Evolutionary conservation across 257 asterid genomes (phyloP).

Genomic region (Ocimum tenuiflorum): DNA sequence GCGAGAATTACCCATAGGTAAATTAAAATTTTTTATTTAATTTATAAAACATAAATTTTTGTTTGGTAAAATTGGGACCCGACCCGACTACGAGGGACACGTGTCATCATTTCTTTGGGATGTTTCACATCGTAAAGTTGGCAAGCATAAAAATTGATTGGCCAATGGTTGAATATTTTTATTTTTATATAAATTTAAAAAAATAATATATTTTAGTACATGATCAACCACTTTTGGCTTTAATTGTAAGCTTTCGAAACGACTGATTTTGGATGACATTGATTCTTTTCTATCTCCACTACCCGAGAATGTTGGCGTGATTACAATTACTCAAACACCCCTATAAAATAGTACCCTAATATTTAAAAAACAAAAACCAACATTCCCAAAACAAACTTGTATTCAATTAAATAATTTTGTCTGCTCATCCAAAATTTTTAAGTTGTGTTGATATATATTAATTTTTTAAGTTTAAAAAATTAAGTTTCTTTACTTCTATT

Average conservation of each 20-base stretch:
- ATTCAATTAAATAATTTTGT: neutral
- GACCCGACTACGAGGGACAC: neutral
- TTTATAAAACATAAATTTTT: too few species aligned
- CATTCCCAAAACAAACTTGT: neutral
- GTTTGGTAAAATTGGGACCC: neutral
- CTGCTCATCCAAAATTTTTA: neutral
- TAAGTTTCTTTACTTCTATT: too few species aligned
- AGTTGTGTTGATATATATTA: too few species aligned
- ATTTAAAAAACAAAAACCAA: too few species aligned
- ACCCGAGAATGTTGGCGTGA: slow-evolving; percentile 19
- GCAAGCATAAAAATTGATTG: neutral
- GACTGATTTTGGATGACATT: slow-evolving; percentile 21
- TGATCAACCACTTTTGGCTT: slow-evolving; percentile 36
- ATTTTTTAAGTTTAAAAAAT: too few species aligned
- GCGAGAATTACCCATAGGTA: too few species aligned
- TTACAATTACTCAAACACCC: slow-evolving; percentile 6
- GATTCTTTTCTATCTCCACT: slow-evolving; percentile 29
- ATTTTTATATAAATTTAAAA: neutral
- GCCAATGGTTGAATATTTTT: neutral
- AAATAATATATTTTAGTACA: neutral
- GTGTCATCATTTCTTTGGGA: neutral
- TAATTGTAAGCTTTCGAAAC: slow-evolving; percentile 29
- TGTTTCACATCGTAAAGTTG: neutral
- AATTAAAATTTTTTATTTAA: too few species aligned
- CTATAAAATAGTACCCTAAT: neutral